These are phyloP conservation scores for Rhodamnia rubescens DNA, from an alignment of 345 rosid genomes.

Conservation along the genomic window DNA sequence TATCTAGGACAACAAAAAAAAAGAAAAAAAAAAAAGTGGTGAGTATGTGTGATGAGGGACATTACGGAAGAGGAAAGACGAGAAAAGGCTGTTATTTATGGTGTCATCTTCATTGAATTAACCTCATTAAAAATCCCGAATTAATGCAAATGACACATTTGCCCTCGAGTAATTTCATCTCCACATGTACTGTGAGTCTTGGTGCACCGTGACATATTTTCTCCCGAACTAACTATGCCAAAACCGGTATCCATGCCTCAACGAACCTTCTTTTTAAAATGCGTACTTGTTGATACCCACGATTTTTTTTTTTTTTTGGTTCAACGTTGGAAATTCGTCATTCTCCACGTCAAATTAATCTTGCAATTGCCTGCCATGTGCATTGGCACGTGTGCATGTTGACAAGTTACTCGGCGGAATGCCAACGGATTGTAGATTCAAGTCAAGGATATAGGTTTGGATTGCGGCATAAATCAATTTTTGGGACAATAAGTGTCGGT, in stretches of 20 bases:
- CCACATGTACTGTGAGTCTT: background rate
- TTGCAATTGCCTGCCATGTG: rapidly evolving
- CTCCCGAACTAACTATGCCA: background rate
- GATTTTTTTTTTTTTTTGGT: rapidly evolving
- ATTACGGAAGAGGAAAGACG: background rate
- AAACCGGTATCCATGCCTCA: background rate
- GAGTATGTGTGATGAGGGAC: background rate
- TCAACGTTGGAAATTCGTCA: background rate
- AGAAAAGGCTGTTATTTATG: background rate
- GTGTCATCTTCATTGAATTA: background rate
- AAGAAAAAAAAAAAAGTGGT: background rate
- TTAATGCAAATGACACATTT: background rate
- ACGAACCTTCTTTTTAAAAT: background rate
- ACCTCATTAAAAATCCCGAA: too few relatives aligned
- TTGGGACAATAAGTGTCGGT: background rate
- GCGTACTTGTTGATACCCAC: background rate
- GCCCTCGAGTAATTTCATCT: background rate
- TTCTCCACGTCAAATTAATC: background rate
- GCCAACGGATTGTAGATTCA: rapidly evolving
- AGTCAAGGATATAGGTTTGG: background rate
- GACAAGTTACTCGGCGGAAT: background rate
- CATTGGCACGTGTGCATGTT: background rate
- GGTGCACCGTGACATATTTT: background rate
- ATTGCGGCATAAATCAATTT: background rate
- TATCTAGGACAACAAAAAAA: background rate